Evolutionary conservation across 2,329 filamentous ascomycete species (phyloP).

Genomic region (Trichoderma sp.): DNA sequence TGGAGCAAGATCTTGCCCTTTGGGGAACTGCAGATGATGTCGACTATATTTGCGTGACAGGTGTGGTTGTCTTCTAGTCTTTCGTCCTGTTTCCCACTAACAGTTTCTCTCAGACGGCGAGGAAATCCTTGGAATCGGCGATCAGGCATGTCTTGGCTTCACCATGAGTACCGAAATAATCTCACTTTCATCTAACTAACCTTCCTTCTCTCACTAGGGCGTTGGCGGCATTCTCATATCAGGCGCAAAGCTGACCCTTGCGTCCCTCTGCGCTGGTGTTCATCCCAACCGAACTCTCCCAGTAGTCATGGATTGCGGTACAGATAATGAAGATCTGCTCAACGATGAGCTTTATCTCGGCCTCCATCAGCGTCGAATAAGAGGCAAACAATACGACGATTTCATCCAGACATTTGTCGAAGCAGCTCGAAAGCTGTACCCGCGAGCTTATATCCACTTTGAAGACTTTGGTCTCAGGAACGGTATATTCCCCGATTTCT

Average conservation of each 20-base stretch:
- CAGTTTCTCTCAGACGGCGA: constrained; percentile 47
- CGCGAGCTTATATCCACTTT: constrained; percentile 82
- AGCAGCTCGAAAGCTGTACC: constrained; percentile 66
- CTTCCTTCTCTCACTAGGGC: constrained; percentile 44
- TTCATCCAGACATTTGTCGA: constrained; percentile 75
- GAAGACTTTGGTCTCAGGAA: constrained; percentile 83
- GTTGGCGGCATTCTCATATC: constrained; percentile 83
- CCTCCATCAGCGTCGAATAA: constrained; percentile 61
- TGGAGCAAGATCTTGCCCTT: constrained; percentile 64
- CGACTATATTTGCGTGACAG: constrained; percentile 85
- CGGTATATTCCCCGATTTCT: constrained; percentile 38
- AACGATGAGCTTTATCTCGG: constrained; percentile 79
- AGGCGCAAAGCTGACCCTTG: constrained; percentile 77
- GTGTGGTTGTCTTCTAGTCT: constrained; percentile 40
- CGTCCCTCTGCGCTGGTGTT: constrained; percentile 82
- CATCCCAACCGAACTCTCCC: constrained; percentile 76
- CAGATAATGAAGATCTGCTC: constrained; percentile 72
- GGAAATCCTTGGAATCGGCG: constrained; percentile 83
- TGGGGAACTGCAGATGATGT: constrained; percentile 72
- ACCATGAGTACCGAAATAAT: not conserved
- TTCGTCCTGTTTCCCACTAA: not conserved
- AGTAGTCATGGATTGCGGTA: constrained; percentile 83
- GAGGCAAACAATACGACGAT: constrained; percentile 70
- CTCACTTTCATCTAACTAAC: not conserved
- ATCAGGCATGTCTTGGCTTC: constrained; percentile 50